Evolutionary conservation across 1,284 basidiomycete species (phyloP).

Genomic region (Gymnopus androsaceus): DNA sequence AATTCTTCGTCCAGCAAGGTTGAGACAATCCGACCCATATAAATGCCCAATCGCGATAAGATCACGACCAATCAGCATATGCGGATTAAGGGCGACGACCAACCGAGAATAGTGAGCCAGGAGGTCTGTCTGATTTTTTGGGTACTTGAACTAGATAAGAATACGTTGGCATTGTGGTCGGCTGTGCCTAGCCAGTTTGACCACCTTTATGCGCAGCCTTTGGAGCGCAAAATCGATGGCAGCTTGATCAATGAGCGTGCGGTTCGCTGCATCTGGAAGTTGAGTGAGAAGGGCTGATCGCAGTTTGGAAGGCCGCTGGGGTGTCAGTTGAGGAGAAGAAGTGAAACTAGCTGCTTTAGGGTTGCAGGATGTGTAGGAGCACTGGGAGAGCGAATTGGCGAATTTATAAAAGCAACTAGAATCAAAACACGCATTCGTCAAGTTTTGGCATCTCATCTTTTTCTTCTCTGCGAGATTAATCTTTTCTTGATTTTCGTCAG

Average conservation of each 20-base stretch:
- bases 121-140: constrained; percentile 87
- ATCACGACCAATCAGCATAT: constrained; percentile 90
- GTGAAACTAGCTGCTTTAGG: constrained; percentile 65
- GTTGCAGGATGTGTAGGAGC: constrained; percentile 62
- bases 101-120: constrained; percentile 93
- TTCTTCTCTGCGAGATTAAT: constrained; percentile 37
- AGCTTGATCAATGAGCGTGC: constrained; percentile 90
- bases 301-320: constrained; percentile 90
- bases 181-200: constrained; percentile 21
- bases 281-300: constrained; percentile 91
- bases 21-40: not conserved
- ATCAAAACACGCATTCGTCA: constrained; percentile 50
- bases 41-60: constrained; percentile 73
- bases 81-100: constrained; percentile 84
- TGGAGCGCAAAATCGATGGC: constrained; percentile 96
- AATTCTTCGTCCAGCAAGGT: constrained; percentile 87
- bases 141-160: constrained; percentile 76
- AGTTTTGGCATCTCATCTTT: constrained; percentile 65
- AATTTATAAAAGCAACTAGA: not conserved
- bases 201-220: constrained; percentile 84
- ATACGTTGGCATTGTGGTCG: constrained; percentile 7
- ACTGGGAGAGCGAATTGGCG: constrained; percentile 31
- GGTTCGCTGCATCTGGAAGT: constrained; percentile 90
- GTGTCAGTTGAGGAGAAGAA: constrained; percentile 65
- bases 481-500: constrained; percentile 43